These are phyloP conservation scores for Umbelopsis sp. DNA, from an alignment of 371 early-diverging fungal species.

Conservation along the genomic window DNA sequence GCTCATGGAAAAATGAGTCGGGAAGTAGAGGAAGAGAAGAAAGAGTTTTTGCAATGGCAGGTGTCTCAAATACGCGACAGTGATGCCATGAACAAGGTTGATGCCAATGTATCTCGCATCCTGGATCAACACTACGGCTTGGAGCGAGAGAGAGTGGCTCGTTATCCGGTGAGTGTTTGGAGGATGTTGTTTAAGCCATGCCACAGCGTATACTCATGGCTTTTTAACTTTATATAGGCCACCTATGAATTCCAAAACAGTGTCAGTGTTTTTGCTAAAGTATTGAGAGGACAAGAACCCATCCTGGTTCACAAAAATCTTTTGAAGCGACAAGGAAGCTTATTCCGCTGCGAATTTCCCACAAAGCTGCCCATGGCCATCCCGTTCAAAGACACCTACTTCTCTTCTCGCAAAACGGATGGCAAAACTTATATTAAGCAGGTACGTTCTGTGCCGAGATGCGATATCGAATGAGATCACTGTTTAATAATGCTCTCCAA, in stretches of 20 bases:
- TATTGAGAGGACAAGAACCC: slow-evolving; percentile 1
- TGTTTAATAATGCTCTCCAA: neutral
- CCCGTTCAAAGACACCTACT: slow-evolving; percentile 1
- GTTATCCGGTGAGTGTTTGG: neutral
- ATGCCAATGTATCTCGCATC: neutral
- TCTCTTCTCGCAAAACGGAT: neutral
- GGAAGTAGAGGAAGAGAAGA: neutral
- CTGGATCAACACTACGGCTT: neutral
- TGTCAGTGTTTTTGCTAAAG: slow-evolving; percentile 10
- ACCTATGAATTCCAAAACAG: slow-evolving; percentile 4
- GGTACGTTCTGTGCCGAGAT: neutral
- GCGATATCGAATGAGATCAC: neutral
- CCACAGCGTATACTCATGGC: no score
- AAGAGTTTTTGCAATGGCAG: slow-evolving; percentile 11
- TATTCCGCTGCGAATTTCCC: neutral
- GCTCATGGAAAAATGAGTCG: neutral
- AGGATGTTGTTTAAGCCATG: neutral
- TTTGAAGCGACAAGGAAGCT: neutral
- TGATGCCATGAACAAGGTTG: neutral
- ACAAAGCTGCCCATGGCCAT: neutral
- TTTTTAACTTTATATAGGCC: neutral
- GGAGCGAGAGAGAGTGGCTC: neutral
- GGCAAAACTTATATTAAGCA: neutral
- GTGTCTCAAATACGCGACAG: neutral
- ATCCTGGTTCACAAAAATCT: neutral